Base-by-base conservation (phyloP, 495 filamentous ascomycete genomes). In the Aspergillus affinis region DNA sequence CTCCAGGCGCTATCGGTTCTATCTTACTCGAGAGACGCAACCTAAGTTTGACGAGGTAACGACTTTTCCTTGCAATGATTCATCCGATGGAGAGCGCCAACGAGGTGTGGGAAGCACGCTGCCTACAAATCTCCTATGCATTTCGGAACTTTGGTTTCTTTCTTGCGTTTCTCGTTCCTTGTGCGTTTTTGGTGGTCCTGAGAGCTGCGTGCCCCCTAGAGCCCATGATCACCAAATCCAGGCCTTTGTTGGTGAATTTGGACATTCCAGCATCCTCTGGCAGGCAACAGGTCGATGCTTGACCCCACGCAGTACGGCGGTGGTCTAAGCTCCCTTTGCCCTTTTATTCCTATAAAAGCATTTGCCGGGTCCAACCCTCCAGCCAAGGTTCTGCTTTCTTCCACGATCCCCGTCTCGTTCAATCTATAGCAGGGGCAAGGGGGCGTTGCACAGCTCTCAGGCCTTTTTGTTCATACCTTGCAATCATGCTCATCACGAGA, bases 21-120 rank as follows among this genome's bases (percentile, higher is more conserved):
- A 50, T 58, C 49, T 41, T 46, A 29, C 53, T 41, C 57, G 21
- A 45, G 56, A 62, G 52, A 29, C 68, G 64, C 57, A 58, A 54
- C 52, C 51, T 48, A 56, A 63, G 36, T 48, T 55, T 71, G 62
- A 72, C 62, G 70, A 72, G 64, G 65, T 74, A 59, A 74, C 65
- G 69, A 75, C 72, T 73, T 73, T 73, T 67, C 36, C 64, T 68
- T 71, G 69, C 65, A 60, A 65, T 60, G 65, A 61, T 57, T 58
- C 55, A 47, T 30, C 36, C 48, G 54, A 51, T 59, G 48, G 56
- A 61, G 57, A 30, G 55, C 46, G 27, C 46, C 55, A 58, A 36
- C 30, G 36, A 9, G 52, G 48, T 19, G 41, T 20, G 47, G 36
- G 36, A 15, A 41, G 12, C 36, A 41, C 36, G 36, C 36, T 41